These are phyloP conservation scores for Aspergillus transmontanensis DNA, from an alignment of 2,329 filamentous ascomycete genomes.

Conservation along the genomic window DNA sequence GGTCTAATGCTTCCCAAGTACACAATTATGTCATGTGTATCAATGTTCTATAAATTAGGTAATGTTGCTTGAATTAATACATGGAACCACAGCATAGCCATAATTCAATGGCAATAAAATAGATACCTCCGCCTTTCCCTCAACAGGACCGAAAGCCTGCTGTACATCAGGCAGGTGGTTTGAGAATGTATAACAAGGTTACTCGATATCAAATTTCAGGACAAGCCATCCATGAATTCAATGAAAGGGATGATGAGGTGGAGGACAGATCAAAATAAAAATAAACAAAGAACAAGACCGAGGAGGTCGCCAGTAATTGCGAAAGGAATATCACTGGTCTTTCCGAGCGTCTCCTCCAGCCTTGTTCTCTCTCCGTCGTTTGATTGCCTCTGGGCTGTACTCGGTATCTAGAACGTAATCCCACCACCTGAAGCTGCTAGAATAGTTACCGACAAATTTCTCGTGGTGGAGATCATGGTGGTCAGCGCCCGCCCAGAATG, in stretches of 20 bases:
- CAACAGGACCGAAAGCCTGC: not conserved
- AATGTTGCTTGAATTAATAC: not conserved
- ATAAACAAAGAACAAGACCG: not conserved
- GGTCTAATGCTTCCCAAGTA: too few species aligned
- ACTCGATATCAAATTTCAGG: not conserved
- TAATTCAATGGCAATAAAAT: not conserved
- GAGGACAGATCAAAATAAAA: not conserved
- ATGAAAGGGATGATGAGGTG: not conserved
- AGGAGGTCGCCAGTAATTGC: not conserved
- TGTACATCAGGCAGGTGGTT: not conserved
- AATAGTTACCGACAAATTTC: constrained; percentile 97
- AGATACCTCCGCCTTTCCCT: not conserved
- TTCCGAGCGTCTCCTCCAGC: constrained; percentile 25
- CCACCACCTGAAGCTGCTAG: constrained; percentile 99
- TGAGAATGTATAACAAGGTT: not conserved
- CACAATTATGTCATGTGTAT: not conserved
- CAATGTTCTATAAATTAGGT: not conserved
- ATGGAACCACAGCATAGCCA: not conserved
- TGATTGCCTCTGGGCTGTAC: constrained; percentile 82
- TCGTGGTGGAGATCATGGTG: constrained; percentile 98
- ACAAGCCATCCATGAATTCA: not conserved
- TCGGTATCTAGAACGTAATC: constrained; percentile 93
- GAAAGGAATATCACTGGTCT: constrained; percentile 23
- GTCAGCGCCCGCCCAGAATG: constrained; percentile 96
- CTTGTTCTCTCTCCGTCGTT: constrained; percentile 71